Percentiles rank a stretch among this genome's conserved stretches.
phyloP scores from a whole-genome alignment of 176 grass and related monocot species.

The Rhynchospora breviuscula region DNA sequence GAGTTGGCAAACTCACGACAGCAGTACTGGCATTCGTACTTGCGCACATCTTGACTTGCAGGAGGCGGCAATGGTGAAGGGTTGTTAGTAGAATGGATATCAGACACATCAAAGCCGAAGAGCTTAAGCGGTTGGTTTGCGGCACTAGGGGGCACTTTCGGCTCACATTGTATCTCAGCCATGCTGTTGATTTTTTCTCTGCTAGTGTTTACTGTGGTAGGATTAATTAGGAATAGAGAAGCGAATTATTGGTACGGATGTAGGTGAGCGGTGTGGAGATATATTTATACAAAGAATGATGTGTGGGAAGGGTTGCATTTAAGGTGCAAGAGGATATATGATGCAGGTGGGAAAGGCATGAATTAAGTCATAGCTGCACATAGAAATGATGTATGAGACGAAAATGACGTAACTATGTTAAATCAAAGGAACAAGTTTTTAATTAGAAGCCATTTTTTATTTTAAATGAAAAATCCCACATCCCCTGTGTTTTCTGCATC shows the following conservation, averaged over 20 bases:
- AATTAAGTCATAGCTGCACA: constrained; percentile 24
- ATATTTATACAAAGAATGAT: not conserved
- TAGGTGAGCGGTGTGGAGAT: not conserved
- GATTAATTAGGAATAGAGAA: not conserved
- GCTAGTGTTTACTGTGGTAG: not conserved
- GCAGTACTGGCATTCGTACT: constrained; percentile 67
- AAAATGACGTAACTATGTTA: constrained; percentile 10
- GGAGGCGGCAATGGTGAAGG: not conserved
- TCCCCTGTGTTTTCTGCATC: not conserved
- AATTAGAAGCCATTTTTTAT: not conserved
- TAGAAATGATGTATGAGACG: constrained; percentile 5
- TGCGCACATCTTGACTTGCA: not conserved
- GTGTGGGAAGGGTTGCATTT: not conserved
- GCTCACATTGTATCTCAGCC: constrained; percentile 38
- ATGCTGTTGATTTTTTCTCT: constrained; percentile 8
- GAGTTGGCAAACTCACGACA: constrained; percentile 64
- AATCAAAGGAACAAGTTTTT: constrained; percentile 8
- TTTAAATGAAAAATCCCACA: not conserved
- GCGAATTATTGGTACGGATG: constrained; percentile 2
- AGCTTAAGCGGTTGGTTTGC: constrained; percentile 16
- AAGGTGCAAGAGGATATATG: not conserved
- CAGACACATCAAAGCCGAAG: constrained; percentile 36
- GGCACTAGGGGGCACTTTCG: constrained; percentile 10
- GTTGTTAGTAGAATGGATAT: not conserved
- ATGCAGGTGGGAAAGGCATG: constrained; percentile 10